Conservation (phyloP, 768 basidiomycete genomes). For the Glaciozyma martinii region DNA sequence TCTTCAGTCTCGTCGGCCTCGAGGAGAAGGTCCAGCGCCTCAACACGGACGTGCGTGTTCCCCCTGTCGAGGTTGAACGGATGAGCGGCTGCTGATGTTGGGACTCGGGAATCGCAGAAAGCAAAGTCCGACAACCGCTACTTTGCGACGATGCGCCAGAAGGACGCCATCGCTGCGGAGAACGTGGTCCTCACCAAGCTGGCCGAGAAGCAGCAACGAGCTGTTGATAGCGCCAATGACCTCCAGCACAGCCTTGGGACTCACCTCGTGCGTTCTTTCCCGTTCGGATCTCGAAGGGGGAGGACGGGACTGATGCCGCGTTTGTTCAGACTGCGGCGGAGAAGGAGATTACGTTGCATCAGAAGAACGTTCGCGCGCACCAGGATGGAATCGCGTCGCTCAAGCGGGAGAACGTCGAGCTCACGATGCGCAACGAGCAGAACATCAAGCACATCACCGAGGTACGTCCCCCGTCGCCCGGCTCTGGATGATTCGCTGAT, state of each 20-base stretch:
- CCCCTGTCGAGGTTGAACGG: background rate
- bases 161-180: conserved; percentile 56
- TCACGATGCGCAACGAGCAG: conserved; percentile 34
- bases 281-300: background rate
- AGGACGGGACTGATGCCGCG: background rate
- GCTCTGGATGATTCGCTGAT: background rate
- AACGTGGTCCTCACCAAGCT: conserved; percentile 24
- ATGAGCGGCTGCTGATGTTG: background rate
- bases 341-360: conserved; percentile 38
- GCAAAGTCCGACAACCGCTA: conserved; percentile 94
- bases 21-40: conserved; percentile 65
- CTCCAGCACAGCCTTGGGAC: conserved; percentile 52
- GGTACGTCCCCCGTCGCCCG: conserved; percentile 15
- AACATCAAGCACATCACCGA: conserved; percentile 33
- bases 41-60: conserved; percentile 55
- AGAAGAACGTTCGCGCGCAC: conserved; percentile 35
- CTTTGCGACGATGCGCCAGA: conserved; percentile 78
- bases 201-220: conserved; percentile 52
- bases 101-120: conserved; percentile 52
- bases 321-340: conserved; percentile 37
- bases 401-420: conserved; percentile 35
- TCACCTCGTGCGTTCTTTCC: conserved; percentile 51
- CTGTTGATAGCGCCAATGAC: conserved; percentile 58
- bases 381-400: conserved; percentile 35
- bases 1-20: conserved; percentile 63